These are phyloP conservation scores for Linnemannia zychae DNA, from an alignment of 192 early-diverging fungal genomes.

Conservation along the genomic window DNA sequence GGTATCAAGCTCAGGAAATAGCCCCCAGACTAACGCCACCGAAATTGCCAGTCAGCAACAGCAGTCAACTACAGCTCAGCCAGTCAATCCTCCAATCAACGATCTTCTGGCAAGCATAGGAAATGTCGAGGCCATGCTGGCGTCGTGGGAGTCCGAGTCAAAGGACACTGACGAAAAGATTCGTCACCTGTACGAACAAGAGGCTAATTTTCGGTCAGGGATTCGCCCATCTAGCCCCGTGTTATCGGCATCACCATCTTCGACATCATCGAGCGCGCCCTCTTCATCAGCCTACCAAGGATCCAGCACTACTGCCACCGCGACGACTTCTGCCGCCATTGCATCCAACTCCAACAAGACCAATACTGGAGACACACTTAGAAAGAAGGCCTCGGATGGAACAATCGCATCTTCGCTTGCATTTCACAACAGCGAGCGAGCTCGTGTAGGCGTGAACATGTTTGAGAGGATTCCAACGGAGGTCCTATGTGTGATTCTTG, in stretches of 20 bases:
- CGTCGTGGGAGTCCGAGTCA: not conserved
- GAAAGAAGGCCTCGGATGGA: not conserved
- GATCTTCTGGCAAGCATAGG: not conserved
- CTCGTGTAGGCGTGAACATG: not conserved
- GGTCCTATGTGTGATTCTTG: conserved; percentile 30
- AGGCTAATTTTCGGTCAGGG: not conserved
- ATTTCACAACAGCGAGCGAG: not conserved
- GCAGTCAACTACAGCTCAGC: not conserved
- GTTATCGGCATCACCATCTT: not conserved
- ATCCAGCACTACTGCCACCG: not conserved
- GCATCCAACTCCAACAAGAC: not conserved
- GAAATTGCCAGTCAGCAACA: not conserved
- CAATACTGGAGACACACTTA: not conserved
- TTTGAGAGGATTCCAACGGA: conserved; percentile 28
- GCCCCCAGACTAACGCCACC: not conserved
- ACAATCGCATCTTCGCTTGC: not conserved
- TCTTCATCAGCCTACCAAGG: not conserved
- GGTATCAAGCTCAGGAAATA: not conserved
- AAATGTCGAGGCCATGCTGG: not conserved
- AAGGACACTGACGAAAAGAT: conserved; percentile 1
- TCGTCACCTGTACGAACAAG: not conserved
- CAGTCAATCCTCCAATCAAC: not conserved
- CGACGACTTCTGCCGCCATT: no score
- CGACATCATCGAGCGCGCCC: not conserved
- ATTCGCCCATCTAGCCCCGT: not conserved